Conservation (phyloP, 495 filamentous ascomycete species). For the Penicillium waksmanii region DNA sequence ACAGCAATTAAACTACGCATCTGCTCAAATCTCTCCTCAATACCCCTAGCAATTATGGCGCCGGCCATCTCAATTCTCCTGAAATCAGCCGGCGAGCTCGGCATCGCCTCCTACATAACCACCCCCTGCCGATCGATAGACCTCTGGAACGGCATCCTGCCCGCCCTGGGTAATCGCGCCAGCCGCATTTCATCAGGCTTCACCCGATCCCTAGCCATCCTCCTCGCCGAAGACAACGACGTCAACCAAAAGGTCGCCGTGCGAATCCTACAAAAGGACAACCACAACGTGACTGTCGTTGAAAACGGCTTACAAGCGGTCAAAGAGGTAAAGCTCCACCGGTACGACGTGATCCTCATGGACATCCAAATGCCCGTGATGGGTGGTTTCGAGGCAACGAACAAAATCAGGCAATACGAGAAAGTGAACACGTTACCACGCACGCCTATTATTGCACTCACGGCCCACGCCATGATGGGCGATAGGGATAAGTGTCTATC, state of each 20-base stretch:
- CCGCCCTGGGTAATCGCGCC: slow-evolving; percentile 84
- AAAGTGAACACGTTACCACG: slow-evolving; percentile 47
- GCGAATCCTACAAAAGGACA: slow-evolving; percentile 72
- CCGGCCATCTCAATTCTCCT: slow-evolving; percentile 81
- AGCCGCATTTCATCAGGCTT: slow-evolving; percentile 81
- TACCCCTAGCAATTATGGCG: slow-evolving; percentile 86
- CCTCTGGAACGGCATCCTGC: slow-evolving; percentile 90
- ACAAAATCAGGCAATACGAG: slow-evolving; percentile 68
- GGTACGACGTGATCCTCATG: slow-evolving; percentile 81
- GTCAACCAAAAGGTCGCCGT: slow-evolving; percentile 81
- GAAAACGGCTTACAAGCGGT: slow-evolving; percentile 80
- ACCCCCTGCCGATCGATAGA: slow-evolving; percentile 89
- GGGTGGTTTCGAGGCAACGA: slow-evolving; percentile 77
- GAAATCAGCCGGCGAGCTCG: slow-evolving; percentile 87
- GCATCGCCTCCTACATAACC: slow-evolving; percentile 94
- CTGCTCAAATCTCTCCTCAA: slow-evolving; percentile 82
- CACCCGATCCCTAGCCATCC: slow-evolving; percentile 85
- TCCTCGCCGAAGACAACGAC: slow-evolving; percentile 82
- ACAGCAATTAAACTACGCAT: slow-evolving; percentile 78
- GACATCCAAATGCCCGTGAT: slow-evolving; percentile 85
- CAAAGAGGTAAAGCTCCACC: slow-evolving; percentile 58
- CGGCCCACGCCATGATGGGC: slow-evolving; percentile 79
- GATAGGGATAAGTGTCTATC: slow-evolving; percentile 76
- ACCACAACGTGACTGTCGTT: slow-evolving; percentile 70
- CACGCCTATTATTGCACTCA: slow-evolving; percentile 80